These are phyloP conservation scores for Prinsepia uniflora DNA, from an alignment of 306 rosid species.

Conservation along the genomic window DNA sequence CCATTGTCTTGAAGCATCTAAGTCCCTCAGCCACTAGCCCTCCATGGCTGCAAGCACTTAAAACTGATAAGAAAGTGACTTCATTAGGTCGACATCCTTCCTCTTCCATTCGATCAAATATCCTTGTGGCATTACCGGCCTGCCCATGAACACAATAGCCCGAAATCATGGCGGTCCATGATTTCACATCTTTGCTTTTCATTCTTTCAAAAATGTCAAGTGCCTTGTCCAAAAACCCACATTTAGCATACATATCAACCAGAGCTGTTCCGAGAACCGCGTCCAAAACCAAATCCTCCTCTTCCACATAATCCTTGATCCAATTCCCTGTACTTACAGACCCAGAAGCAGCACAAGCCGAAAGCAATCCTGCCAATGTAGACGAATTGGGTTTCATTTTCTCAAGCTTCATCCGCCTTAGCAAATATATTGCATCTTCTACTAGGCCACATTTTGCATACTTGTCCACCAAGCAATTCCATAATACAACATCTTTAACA, in stretches of 20 bases:
- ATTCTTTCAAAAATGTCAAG: conserved; percentile 47
- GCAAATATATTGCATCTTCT: conserved; percentile 44
- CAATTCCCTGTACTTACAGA: conserved; percentile 35
- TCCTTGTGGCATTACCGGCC: conserved; percentile 41
- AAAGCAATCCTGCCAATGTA: conserved; percentile 58
- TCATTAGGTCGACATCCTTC: conserved; percentile 59
- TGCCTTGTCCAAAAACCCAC: conserved; percentile 62
- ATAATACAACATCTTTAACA: conserved; percentile 55
- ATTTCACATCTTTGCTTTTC: conserved; percentile 56
- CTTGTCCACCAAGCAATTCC: conserved; percentile 62
- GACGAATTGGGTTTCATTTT: conserved; percentile 49
- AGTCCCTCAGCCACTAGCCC: conserved; percentile 57
- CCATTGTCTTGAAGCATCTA: conserved; percentile 51
- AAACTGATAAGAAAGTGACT: conserved; percentile 55
- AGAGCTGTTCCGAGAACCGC: conserved; percentile 66
- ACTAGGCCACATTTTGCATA: conserved; percentile 48
- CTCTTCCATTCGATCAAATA: conserved; percentile 48
- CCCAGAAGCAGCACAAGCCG: conserved; percentile 54
- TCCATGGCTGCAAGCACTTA: conserved; percentile 71
- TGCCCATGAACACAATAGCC: conserved; percentile 63
- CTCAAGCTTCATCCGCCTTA: conserved; percentile 45
- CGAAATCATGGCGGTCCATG: conserved; percentile 74
- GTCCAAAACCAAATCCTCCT: conserved; percentile 47
- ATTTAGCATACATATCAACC: conserved; percentile 63
- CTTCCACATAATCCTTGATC: conserved; percentile 38